Evolutionary conservation across 768 basidiomycete species (phyloP), one percentile per base, ranked within the genome.

Genomic region (Leucogyrophana mollusca): DNA sequence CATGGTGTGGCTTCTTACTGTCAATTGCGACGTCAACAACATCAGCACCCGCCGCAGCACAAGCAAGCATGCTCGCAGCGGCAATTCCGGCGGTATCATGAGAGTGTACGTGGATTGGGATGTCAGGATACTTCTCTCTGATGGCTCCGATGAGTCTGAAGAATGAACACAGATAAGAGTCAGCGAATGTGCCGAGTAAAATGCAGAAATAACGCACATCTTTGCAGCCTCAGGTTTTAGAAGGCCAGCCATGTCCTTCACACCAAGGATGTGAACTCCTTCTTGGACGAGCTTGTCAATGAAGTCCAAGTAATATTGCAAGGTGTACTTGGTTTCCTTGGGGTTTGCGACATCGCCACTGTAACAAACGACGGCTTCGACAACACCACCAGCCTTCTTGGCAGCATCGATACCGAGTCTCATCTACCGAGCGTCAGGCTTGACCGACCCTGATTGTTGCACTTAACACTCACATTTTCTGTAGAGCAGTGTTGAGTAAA

Each of bases 11-110:
- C 34, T 10, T 67, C 91, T 63, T 54, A 93, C 94, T 95, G 70
- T 99, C 96, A 61, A 99, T 98, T 34, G 96, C 96, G 44, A 98
- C 93, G 58, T 99, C 96, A 38, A 99, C 85, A 11, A 99, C 84
- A 64, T 99, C 96, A 36, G 96, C 96, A 54, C 96, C 96, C n/a
- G 96, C 96, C 9, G 87, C 85, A 3, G 96, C 96, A 18, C 82
- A 83, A 4, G 96, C 96, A 50, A 99, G 70, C 96, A 98, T 98
- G 60, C 88, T 93, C n/a, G 95, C 92, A 39, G 91, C 77, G 22
- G 96, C 90, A 58, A 99, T 98, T 69, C 96, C 96, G 42, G 96
- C 96, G 22, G 96, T 99, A 69, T 99, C 96, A 68, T 99, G 96
- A 10, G 96, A 97, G 73, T 99, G 96, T 30, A 99, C 95, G 65